Evolutionary conservation across 805 yeast genomes (phyloP).

Genomic region (Candida ipomoeae): DNA sequence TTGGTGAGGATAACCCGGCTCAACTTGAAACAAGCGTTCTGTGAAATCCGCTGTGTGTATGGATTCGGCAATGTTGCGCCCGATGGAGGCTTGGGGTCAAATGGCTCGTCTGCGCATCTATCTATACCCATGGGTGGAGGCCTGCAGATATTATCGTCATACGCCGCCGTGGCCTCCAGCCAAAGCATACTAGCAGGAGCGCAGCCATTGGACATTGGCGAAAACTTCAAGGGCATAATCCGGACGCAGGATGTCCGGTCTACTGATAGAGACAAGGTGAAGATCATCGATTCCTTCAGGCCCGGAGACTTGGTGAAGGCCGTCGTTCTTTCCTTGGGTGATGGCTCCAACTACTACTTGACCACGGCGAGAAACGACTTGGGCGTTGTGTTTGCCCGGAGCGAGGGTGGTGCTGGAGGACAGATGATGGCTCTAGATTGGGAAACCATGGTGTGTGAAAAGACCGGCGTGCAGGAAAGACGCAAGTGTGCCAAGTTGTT

Average conservation of each 20-base stretch:
- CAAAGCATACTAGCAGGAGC: conserved; percentile 38
- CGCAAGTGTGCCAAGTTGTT: conserved; percentile 94
- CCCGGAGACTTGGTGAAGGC: conserved; percentile 95
- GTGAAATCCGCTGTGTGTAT: conserved; percentile 70
- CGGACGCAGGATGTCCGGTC: conserved; percentile 86
- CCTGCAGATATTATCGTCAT: conserved; percentile 38
- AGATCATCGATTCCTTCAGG: conserved; percentile 68
- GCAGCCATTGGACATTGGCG: conserved; percentile 68
- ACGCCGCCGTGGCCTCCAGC: conserved; percentile 34
- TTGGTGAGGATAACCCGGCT: conserved; percentile 69
- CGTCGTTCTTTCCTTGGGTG: conserved; percentile 80
- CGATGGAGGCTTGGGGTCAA: conserved; percentile 66
- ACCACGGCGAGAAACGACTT: conserved; percentile 86
- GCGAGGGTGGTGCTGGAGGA: conserved; percentile 64
- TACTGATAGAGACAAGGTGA: conserved; percentile 85
- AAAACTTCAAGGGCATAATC: conserved; percentile 81
- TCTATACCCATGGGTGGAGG: conserved; percentile 51
- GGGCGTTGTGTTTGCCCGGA: conserved; percentile 88
- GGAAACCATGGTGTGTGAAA: conserved; percentile 86
- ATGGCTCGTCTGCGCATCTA: conserved; percentile 38
- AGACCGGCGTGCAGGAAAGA: conserved; percentile 67
- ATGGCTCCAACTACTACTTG: conserved; percentile 85
- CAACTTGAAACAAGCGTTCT: conserved; percentile 63
- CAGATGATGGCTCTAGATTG: conserved; percentile 88
- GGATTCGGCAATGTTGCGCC: conserved; percentile 51